Conservation (phyloP, 768 basidiomycete genomes). For the Dentipellis sp. region DNA sequence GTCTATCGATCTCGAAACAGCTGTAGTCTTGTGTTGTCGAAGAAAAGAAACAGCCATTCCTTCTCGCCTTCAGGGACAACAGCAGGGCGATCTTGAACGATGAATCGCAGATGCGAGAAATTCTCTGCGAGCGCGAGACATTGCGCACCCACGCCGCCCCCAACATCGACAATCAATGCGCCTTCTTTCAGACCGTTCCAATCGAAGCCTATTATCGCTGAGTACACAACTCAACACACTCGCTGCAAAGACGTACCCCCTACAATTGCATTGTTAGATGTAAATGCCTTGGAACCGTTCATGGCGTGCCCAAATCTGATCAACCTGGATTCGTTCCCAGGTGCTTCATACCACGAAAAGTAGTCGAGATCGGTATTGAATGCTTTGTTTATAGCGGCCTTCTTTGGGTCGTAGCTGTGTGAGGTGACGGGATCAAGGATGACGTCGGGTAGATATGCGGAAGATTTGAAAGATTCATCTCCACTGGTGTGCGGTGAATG, state of each 20-base stretch:
- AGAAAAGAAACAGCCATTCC: too few species aligned
- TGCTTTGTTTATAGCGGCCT: slow-evolving; percentile 20
- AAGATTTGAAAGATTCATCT: slow-evolving; percentile 24
- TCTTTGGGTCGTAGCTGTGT: slow-evolving; percentile 18
- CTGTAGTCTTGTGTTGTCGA: too few species aligned
- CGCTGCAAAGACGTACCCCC: too few species aligned
- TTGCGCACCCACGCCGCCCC: slow-evolving; percentile 18
- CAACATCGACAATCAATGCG: slow-evolving; percentile 50
- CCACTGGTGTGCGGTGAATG: neutral
- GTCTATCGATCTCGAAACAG: too few species aligned
- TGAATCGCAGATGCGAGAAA: slow-evolving; percentile 33
- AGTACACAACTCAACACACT: neutral
- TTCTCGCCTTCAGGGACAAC: neutral
- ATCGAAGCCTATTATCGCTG: neutral
- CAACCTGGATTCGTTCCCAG: slow-evolving; percentile 13
- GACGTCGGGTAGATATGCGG: slow-evolving; percentile 24
- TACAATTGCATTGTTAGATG: neutral
- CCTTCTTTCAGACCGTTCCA: slow-evolving; percentile 27
- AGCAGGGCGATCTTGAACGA: slow-evolving; percentile 33
- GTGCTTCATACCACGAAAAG: slow-evolving; percentile 20
- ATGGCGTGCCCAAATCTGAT: slow-evolving; percentile 26
- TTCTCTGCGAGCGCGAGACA: slow-evolving; percentile 33
- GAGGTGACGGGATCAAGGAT: slow-evolving; percentile 21
- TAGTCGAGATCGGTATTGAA: slow-evolving; percentile 15
- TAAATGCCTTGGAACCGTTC: slow-evolving; percentile 14